Evolutionary conservation across 1,284 basidiomycete species (phyloP).

Genomic region (Mrakiaceae sp.): DNA sequence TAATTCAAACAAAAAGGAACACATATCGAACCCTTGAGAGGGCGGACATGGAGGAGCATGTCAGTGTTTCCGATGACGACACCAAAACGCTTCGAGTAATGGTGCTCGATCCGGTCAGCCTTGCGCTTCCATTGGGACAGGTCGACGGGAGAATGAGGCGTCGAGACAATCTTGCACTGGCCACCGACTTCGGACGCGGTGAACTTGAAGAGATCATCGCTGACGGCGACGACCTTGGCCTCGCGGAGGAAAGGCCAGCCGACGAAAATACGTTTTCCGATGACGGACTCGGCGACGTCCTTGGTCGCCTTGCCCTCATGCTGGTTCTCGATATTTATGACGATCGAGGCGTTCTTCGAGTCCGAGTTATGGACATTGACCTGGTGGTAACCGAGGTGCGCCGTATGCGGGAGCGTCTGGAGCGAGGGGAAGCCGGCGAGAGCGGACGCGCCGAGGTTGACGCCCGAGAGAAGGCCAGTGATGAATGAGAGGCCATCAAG

Average conservation of each 20-base stretch:
- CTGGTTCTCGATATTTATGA: conserved; percentile 70
- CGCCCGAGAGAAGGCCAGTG: conserved; percentile 78
- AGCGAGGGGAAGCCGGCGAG: conserved; percentile 94
- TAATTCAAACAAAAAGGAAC: conserved; percentile 1
- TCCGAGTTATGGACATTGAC: conserved; percentile 91
- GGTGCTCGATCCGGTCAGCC: conserved; percentile 65
- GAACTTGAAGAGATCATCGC: conserved; percentile 79
- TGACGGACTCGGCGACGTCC: conserved; percentile 60
- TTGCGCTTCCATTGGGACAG: conserved; percentile 62
- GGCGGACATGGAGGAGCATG: conserved; percentile 67
- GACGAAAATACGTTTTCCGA: conserved; percentile 67
- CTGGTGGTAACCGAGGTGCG: conserved; percentile 66
- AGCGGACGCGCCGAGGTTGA: conserved; percentile 70
- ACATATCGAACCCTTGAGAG: conserved; percentile 60
- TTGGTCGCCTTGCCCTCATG: conserved; percentile 57
- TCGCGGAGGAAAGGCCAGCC: conserved; percentile 95
- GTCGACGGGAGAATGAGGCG: conserved; percentile 56
- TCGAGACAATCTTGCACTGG: conserved; percentile 51
- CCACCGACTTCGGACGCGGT: conserved; percentile 51
- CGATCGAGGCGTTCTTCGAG: conserved; percentile 81
- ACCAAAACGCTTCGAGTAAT: conserved; percentile 81
- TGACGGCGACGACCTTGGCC: conserved; percentile 73
- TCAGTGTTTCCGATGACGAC: conserved; percentile 75
- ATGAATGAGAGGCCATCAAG: conserved; percentile 77
- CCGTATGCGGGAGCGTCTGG: conserved; percentile 72